A percentile compares a stretch with the other conserved stretches of the same genome.
These are phyloP conservation scores for Saccharomycopsis crataegensis DNA, from an alignment of 1,139 yeast species.

Conservation along the genomic window DNA sequence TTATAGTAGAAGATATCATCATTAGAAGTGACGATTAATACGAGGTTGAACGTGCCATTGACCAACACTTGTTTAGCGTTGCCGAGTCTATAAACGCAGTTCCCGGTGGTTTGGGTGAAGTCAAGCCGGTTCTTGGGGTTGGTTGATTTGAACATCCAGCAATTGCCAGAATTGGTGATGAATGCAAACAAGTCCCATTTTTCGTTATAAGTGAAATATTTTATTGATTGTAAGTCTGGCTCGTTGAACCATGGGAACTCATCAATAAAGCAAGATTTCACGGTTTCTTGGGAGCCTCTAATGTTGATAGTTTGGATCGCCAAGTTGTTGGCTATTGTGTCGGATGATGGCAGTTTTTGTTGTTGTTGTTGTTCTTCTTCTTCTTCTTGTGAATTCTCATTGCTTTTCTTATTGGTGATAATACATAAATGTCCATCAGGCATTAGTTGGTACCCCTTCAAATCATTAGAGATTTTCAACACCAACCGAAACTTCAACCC, in stretches of 20 bases:
- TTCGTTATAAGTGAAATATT: conserved; percentile 6
- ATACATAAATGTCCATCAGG: conserved; percentile 7
- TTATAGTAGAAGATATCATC: conserved; percentile 21
- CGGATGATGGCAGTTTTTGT: neutral
- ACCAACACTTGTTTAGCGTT: conserved; percentile 20
- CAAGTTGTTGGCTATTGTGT: no score
- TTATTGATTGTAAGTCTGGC: neutral
- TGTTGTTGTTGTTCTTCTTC: neutral
- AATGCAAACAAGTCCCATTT: conserved; percentile 6
- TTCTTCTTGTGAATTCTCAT: neutral
- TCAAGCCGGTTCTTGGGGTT: neutral
- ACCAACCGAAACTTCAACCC: conserved; percentile 37
- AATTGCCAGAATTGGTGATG: conserved; percentile 15
- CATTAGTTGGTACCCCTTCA: conserved; percentile 5
- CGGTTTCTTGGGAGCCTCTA: neutral
- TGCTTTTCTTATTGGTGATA: conserved; percentile 11
- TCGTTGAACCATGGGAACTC: conserved; percentile 17
- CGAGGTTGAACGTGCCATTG: conserved; percentile 21
- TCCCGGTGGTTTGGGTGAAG: conserved; percentile 8
- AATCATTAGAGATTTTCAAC: conserved; percentile 35
- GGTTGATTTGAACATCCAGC: conserved; percentile 16
- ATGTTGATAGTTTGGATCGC: conserved; percentile 11
- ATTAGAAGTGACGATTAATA: conserved; percentile 21
- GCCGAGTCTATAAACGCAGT: conserved; percentile 11
- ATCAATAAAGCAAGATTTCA: conserved; percentile 11